phyloP scores from a whole-genome alignment of 306 rosid genomes.

The Albizia julibrissin region DNA sequence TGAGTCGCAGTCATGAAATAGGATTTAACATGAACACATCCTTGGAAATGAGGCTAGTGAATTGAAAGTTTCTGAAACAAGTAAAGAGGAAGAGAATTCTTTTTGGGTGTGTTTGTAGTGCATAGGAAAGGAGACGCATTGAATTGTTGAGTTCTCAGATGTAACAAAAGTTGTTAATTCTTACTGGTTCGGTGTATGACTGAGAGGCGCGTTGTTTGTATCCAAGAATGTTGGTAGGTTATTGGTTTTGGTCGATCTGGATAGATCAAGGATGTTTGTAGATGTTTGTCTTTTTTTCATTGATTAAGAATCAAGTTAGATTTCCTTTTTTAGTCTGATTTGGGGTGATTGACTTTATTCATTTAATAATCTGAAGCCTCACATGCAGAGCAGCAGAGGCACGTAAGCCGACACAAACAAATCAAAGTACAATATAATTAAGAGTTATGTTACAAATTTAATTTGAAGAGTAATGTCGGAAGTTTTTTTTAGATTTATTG shows the following conservation, averaged over 20 bases:
- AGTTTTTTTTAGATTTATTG: no score
- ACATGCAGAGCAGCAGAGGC: background rate
- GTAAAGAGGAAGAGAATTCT: background rate
- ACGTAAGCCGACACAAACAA: background rate
- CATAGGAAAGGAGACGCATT: background rate
- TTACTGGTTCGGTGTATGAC: background rate
- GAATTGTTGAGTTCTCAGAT: background rate
- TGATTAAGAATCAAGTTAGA: background rate
- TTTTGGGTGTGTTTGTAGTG: background rate
- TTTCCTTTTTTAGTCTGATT: background rate
- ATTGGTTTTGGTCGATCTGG: background rate
- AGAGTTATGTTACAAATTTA: no score
- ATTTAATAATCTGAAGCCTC: background rate
- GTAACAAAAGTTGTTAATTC: background rate
- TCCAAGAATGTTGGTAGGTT: background rate
- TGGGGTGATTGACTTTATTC: background rate
- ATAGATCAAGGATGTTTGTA: background rate
- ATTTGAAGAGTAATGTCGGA: no score
- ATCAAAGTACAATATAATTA: no score
- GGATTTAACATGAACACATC: conserved; percentile 22
- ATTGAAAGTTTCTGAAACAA: background rate
- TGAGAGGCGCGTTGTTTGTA: background rate
- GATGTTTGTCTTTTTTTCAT: background rate
- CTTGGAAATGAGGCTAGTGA: background rate
- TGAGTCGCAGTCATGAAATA: conserved; percentile 19